Evolutionary conservation across 2,329 filamentous ascomycete genomes (phyloP), one percentile per base, ranked within the genome.

Genomic region (Sporothrix inflata): DNA sequence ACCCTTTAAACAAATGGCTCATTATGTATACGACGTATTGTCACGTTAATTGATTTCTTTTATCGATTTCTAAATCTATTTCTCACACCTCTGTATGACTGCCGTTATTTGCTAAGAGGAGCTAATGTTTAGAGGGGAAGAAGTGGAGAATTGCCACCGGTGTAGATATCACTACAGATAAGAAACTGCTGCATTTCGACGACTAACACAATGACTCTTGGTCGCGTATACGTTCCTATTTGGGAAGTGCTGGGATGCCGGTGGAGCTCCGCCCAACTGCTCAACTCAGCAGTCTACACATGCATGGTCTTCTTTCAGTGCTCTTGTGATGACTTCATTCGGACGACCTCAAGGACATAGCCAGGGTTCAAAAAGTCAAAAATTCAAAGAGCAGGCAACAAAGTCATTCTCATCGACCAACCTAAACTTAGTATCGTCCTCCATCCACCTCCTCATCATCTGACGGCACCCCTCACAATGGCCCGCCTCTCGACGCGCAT

Each of bases 401-500:
- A 34, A 34, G 6, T 47, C 42, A 19, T 16, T 5, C 42, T 16
- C 24, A n/a, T 57, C 27, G 30, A 6, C 53, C 27, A 8, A 7
- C n/a, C 24, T 14, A 19, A 14, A 57, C 19, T 8, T 30, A 8
- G 19, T 6, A 5, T 27, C 60, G 21, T 27, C 34, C 16, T 19
- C 8, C 34, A 40, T n/a, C n/a, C 30, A 34, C 30, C 30, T 3
- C 30, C n/a, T n/a, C 30, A 40, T 3, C 14, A 14, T 30, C 21
- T 42, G 30, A 24, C 42, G 1, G 1, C 40, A 4, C 16, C 34
- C 16, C 57, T 40, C n/a, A n/a, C 21, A 24, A 69, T 55, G 66
- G 30, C 53, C 42, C 61, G 69, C n/a, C 63, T 73, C 42, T 73
- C 72, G 1, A 73, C 72, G 0, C 72, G 72, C 53, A 70, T 73